These are phyloP conservation scores for Lasiosphaeriaceae sp. DNA, from an alignment of 495 filamentous ascomycete genomes.

Conservation along the genomic window DNA sequence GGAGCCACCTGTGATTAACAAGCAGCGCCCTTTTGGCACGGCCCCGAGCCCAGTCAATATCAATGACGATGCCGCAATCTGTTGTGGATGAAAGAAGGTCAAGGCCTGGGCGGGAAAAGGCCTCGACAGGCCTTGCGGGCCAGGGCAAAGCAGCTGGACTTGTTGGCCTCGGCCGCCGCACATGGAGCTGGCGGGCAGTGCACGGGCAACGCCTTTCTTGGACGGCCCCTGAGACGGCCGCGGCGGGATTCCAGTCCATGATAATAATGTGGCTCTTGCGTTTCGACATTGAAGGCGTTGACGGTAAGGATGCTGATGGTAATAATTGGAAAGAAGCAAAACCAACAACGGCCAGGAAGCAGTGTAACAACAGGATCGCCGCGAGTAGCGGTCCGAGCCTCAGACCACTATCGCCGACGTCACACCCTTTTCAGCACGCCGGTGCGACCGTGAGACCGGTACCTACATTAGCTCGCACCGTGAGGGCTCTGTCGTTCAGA, in stretches of 20 bases:
- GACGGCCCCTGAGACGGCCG: no score
- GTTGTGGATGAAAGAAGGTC: background rate
- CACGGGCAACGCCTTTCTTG: no score
- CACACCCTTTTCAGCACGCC: background rate
- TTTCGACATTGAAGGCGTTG: no score
- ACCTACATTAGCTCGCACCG: conserved; percentile 7
- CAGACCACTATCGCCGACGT: background rate
- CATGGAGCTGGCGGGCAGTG: no score
- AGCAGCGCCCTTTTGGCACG: background rate
- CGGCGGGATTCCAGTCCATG: no score
- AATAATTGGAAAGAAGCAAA: no score
- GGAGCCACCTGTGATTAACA: background rate
- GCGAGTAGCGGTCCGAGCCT: background rate
- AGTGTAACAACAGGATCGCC: background rate
- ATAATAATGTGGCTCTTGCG: no score
- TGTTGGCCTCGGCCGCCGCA: no score
- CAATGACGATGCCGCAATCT: conserved; percentile 25
- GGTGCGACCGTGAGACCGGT: background rate
- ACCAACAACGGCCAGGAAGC: no score
- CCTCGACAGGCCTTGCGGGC: background rate
- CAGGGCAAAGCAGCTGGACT: background rate
- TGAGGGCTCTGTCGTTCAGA: background rate
- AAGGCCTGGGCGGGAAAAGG: background rate
- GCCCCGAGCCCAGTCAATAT: conserved; percentile 1
- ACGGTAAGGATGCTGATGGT: no score